These are phyloP conservation scores for Erythrophleum ivorense DNA, from an alignment of 331 rosid species.

Conservation along the genomic window DNA sequence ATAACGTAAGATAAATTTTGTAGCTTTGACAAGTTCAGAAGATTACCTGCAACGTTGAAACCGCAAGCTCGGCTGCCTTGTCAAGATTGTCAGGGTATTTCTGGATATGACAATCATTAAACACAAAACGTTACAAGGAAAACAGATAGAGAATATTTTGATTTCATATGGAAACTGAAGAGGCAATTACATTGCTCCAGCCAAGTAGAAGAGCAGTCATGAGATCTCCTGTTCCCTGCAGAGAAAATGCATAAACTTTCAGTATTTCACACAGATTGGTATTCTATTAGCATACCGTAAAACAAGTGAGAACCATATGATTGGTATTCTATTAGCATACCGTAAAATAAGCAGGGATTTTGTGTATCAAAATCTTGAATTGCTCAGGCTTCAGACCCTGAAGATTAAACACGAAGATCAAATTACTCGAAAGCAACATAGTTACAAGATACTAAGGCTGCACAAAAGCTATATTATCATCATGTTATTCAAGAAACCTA, in stretches of 20 bases:
- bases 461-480: neutral
- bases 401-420: neutral
- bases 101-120: conserved; percentile 45
- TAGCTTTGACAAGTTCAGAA: too few species aligned
- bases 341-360: conserved; percentile 90
- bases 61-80: conserved; percentile 85
- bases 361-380: conserved; percentile 82
- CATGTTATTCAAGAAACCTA: conserved; percentile 37
- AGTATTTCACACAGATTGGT: too few species aligned
- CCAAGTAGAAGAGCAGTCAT: conserved; percentile 84
- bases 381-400: conserved; percentile 65
- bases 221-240: conserved; percentile 93
- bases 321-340: too few species aligned
- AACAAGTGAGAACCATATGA: too few species aligned
- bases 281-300: too few species aligned
- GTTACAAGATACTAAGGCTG: conserved; percentile 13
- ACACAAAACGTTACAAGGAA: conserved; percentile 8
- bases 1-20: too few species aligned
- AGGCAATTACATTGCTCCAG: conserved; percentile 79
- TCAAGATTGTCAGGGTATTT: conserved; percentile 69
- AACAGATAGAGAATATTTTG: too few species aligned
- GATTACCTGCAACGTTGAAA: conserved; percentile 79
- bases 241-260: too few species aligned
- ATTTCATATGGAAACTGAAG: conserved; percentile 16
- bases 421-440: neutral